Evolutionary conservation across 176 grass and related monocot genomes (phyloP).

Genomic region (Phoenix dactylifera): DNA sequence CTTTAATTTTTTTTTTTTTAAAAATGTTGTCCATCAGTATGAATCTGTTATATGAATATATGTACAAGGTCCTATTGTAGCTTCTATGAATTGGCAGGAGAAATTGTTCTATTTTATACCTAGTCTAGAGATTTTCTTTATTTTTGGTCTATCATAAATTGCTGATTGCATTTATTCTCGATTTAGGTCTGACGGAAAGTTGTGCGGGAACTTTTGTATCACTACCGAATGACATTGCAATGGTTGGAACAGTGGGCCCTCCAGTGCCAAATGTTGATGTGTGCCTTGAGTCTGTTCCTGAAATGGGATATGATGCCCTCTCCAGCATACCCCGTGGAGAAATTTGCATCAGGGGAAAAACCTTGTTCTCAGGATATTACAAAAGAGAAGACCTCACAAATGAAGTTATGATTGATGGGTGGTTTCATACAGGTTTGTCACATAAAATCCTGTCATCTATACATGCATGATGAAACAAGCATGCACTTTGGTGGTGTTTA

Average conservation of each 20-base stretch:
- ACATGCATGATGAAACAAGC: too few species aligned
- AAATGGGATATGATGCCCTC: conserved; percentile 84
- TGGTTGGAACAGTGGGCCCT: conserved; percentile 78
- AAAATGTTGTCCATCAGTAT: too few species aligned
- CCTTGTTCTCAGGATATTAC: conserved; percentile 84
- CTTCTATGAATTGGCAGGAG: too few species aligned
- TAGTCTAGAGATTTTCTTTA: too few species aligned
- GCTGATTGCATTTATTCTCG: conserved; percentile 1
- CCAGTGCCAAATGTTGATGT: conserved; percentile 55
- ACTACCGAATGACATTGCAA: conserved; percentile 53
- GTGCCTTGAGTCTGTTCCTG: conserved; percentile 77
- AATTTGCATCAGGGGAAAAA: conserved; percentile 67
- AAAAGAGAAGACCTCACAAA: conserved; percentile 68
- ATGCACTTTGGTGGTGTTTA: too few species aligned
- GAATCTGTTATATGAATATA: too few species aligned
- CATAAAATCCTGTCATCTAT: too few species aligned
- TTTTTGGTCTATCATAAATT: too few species aligned
- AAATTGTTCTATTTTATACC: too few species aligned
- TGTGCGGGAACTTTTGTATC: conserved; percentile 66
- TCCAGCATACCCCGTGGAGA: conserved; percentile 55
- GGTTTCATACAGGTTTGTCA: conserved; percentile 89
- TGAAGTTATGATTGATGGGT: conserved; percentile 87
- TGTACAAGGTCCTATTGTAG: too few species aligned
- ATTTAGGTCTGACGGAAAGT: conserved; percentile 85
- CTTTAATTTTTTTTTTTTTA: too few species aligned